Evolutionary conservation across 352 stramenopile species (phyloP).

Genomic region (Saprolegnia diclina): DNA sequence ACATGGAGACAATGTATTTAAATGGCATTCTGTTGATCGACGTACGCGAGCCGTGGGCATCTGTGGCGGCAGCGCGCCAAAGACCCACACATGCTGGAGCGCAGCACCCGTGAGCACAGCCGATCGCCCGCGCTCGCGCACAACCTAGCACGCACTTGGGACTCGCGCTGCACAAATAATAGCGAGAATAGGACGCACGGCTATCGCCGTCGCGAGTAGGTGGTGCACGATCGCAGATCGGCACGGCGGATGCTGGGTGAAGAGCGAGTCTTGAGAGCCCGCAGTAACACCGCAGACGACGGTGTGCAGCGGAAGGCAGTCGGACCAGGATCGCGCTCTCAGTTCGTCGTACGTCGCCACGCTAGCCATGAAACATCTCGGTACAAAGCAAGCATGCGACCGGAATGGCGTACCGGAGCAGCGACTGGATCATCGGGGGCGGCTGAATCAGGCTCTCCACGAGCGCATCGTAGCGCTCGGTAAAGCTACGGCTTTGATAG

Average conservation of each 20-base stretch:
- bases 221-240: background rate
- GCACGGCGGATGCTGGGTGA: background rate
- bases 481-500: background rate
- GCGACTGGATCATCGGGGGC: background rate
- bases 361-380: background rate
- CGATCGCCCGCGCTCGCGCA: background rate
- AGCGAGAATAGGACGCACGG: background rate
- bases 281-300: background rate
- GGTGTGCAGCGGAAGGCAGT: background rate
- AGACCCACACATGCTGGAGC: background rate
- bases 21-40: background rate
- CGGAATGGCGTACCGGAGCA: background rate
- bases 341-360: background rate
- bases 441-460: background rate
- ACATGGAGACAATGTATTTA: no score
- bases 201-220: background rate
- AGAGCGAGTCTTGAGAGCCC: background rate
- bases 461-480: background rate
- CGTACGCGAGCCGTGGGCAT: background rate
- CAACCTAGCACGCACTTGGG: background rate
- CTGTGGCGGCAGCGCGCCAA: background rate
- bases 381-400: no score
- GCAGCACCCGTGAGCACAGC: background rate
- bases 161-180: background rate
- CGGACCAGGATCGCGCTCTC: background rate